Evolutionary conservation across 106 monocot genomes (phyloP).

Genomic region (Allium fistulosum): DNA sequence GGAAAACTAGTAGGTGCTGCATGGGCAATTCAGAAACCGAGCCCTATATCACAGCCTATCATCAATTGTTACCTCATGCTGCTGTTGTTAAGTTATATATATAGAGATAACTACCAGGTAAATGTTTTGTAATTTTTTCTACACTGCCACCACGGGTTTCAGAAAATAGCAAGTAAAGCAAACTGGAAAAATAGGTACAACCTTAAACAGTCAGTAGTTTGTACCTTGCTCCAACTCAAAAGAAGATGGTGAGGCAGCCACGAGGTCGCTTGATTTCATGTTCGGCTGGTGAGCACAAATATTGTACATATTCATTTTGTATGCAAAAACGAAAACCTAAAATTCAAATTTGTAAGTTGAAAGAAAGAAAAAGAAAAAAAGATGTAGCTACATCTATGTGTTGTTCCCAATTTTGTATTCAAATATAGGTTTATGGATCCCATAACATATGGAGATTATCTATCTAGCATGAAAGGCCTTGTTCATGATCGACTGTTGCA

Average conservation of each 20-base stretch:
- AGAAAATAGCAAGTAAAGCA: too few species aligned
- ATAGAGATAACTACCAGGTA: slow-evolving; percentile 12
- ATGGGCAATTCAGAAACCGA: slow-evolving; percentile 37
- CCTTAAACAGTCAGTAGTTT: background rate
- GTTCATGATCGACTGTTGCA: slow-evolving; percentile 20
- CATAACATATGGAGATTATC: slow-evolving; percentile 30
- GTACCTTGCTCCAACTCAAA: background rate
- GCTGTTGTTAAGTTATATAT: slow-evolving; percentile 2
- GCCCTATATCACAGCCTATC: slow-evolving; percentile 22
- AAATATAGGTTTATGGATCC: slow-evolving; percentile 35
- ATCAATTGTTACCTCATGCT: slow-evolving; percentile 1
- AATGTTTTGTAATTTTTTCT: too few species aligned
- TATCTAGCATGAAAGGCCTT: slow-evolving; percentile 20
- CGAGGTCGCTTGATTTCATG: background rate
- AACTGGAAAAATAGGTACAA: background rate
- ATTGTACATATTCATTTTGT: background rate
- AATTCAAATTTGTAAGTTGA: background rate
- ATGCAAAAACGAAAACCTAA: background rate
- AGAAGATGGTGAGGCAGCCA: background rate
- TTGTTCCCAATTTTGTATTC: background rate
- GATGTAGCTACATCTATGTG: background rate
- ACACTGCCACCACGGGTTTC: too few species aligned
- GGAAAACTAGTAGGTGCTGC: background rate
- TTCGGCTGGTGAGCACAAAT: background rate
- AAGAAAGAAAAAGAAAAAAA: too few species aligned